A percentile compares a stretch with the other conserved stretches of the same genome.
Evolutionary conservation across 1,284 basidiomycete genomes (phyloP).

Genomic region (Malassezia equina): DNA sequence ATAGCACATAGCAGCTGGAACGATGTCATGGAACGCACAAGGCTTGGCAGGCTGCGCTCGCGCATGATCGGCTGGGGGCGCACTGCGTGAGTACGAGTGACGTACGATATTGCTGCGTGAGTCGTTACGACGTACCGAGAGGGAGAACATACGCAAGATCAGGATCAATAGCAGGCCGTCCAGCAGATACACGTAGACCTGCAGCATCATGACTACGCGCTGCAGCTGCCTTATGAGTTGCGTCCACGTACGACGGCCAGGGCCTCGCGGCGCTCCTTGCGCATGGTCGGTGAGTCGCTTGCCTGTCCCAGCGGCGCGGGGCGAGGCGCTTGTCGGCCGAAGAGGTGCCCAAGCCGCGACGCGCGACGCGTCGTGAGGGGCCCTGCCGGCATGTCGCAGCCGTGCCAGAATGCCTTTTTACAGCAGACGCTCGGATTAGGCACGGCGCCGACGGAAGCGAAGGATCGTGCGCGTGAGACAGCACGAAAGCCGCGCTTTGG

Average conservation of each 20-base stretch:
- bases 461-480: neutral
- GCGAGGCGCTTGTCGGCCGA: slow-evolving; percentile 6
- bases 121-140: slow-evolving; percentile 4
- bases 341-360: too few species aligned
- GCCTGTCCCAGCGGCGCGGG: neutral
- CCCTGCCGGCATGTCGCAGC: slow-evolving; percentile 11
- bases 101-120: slow-evolving; percentile 11
- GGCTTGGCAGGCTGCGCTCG: neutral
- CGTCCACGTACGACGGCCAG: slow-evolving; percentile 7
- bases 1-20: slow-evolving; percentile 1
- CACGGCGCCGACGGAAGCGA: neutral
- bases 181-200: slow-evolving; percentile 11
- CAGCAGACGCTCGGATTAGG: slow-evolving; percentile 14
- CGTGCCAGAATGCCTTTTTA: slow-evolving; percentile 19
- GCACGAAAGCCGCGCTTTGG: slow-evolving; percentile 2
- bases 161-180: slow-evolving; percentile 5
- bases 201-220: neutral
- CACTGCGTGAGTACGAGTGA: slow-evolving; percentile 2
- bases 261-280: slow-evolving; percentile 15
- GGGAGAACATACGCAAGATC: neutral
- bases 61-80: neutral
- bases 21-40: neutral
- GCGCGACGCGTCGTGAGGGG: slow-evolving; percentile 1
- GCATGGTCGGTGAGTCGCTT: slow-evolving; percentile 3
- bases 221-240: slow-evolving; percentile 5